These are phyloP conservation scores for Rhodocollybia butyracea DNA, from an alignment of 768 basidiomycete genomes.

Conservation along the genomic window DNA sequence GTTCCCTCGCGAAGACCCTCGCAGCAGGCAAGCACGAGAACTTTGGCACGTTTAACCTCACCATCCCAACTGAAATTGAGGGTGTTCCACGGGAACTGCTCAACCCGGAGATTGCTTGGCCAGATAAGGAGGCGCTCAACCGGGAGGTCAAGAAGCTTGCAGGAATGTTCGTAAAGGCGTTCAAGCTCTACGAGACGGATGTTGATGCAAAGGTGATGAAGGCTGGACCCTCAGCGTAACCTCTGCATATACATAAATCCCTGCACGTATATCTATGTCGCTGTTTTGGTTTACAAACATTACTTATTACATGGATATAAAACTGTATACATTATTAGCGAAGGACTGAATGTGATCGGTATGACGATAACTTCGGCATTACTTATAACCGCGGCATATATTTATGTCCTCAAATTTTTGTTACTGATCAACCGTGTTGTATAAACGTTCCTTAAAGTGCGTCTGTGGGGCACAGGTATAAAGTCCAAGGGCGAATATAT, in stretches of 20 bases:
- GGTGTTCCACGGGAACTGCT: conserved; percentile 91
- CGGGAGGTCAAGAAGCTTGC: conserved; percentile 85
- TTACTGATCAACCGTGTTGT: too few species aligned
- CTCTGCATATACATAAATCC: not conserved
- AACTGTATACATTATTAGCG: too few species aligned
- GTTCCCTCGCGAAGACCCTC: conserved; percentile 83
- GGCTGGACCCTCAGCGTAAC: conserved; percentile 72
- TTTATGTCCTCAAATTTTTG: too few species aligned
- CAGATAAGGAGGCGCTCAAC: conserved; percentile 85
- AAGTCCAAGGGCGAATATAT: not conserved
- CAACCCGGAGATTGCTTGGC: conserved; percentile 86
- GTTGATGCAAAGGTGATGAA: conserved; percentile 76
- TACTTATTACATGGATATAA: too few species aligned
- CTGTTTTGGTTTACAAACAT: too few species aligned
- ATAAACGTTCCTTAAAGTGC: too few species aligned
- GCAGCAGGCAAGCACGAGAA: conserved; percentile 83
- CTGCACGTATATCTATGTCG: too few species aligned
- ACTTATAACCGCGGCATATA: too few species aligned
- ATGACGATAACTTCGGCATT: too few species aligned
- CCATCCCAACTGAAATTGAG: conserved; percentile 77
- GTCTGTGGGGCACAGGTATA: not conserved
- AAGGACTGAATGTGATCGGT: too few species aligned
- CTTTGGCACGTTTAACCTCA: conserved; percentile 79
- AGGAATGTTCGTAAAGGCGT: conserved; percentile 93
- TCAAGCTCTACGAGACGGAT: conserved; percentile 86